Conservation (phyloP, 192 early-diverging fungal species). For the Borealophlyctis nickersoniae region DNA sequence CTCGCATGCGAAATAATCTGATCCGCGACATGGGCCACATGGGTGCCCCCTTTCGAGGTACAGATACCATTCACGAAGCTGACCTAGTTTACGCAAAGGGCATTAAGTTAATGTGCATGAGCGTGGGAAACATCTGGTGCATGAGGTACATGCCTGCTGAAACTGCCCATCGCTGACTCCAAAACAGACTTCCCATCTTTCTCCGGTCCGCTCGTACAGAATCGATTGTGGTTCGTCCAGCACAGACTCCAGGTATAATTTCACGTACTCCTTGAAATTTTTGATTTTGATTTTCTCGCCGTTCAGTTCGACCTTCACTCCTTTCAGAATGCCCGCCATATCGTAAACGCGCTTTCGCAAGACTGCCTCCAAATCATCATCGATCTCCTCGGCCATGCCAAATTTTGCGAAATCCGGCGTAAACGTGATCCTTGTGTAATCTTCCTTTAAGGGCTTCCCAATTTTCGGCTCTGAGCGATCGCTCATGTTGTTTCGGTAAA, state of each 20-base stretch:
- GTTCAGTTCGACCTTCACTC: conserved; percentile 85
- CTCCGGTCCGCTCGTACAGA: conserved; percentile 70
- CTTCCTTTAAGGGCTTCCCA: conserved; percentile 59
- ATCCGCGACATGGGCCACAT: conserved; percentile 75
- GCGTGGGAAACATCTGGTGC: no score
- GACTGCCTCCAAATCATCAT: conserved; percentile 79
- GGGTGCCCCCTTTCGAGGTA: conserved; percentile 90
- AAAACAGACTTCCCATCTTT: conserved; percentile 94
- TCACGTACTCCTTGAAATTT: conserved; percentile 86
- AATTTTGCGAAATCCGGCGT: conserved; percentile 91
- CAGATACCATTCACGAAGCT: conserved; percentile 97
- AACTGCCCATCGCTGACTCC: conserved; percentile 91
- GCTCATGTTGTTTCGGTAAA: conserved; percentile 90
- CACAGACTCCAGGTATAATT: conserved; percentile 58
- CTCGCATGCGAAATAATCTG: conserved; percentile 72
- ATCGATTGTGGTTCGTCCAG: conserved; percentile 20
- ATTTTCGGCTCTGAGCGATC: conserved; percentile 75
- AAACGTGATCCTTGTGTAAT: conserved; percentile 92
- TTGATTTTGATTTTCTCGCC: conserved; percentile 79
- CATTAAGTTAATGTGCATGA: background rate
- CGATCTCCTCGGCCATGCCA: conserved; percentile 74
- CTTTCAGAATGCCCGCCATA: conserved; percentile 77
- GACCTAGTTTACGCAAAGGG: conserved; percentile 35
- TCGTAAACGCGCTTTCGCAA: conserved; percentile 93
- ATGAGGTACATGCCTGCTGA: conserved; percentile 67